Percentiles rank a stretch among this genome's conserved stretches.
Evolutionary conservation across 495 filamentous ascomycete species (phyloP).

Genomic region (Penicillium flavigenum): DNA sequence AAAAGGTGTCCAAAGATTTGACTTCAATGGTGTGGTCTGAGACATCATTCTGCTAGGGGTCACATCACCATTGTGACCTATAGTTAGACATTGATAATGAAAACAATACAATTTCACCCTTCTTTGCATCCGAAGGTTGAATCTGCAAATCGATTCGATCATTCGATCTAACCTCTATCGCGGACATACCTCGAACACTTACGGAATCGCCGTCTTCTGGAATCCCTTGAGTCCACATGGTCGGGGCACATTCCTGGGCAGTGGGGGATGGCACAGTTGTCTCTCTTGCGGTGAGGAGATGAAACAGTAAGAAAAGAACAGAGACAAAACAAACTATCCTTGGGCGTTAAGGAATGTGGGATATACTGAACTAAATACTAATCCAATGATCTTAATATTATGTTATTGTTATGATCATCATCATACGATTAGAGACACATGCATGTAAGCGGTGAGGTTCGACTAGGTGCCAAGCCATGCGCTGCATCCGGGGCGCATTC

Average conservation of each 20-base stretch:
- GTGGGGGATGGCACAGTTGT: constrained; percentile 10
- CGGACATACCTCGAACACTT: constrained; percentile 6
- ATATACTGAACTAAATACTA: constrained; percentile 6
- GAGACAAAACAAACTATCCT: constrained; percentile 8
- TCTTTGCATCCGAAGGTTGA: neutral
- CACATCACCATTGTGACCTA: constrained; percentile 2
- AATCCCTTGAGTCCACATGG: constrained; percentile 25
- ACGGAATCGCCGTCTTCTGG: constrained; percentile 17
- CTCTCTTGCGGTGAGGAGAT: constrained; percentile 16
- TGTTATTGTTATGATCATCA: constrained; percentile 1
- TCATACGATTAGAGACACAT: constrained; percentile 3
- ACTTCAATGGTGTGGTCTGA: neutral
- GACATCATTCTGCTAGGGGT: constrained; percentile 7
- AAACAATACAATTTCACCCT: constrained; percentile 1
- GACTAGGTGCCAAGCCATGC: constrained; percentile 8
- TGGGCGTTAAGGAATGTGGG: constrained; percentile 8
- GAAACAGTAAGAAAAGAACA: constrained; percentile 1
- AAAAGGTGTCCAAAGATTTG: no score
- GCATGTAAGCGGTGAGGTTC: constrained; percentile 11
- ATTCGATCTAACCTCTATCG: neutral
- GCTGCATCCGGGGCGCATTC: constrained; percentile 20
- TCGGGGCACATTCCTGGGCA: constrained; percentile 10
- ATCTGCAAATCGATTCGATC: neutral
- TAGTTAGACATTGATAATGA: neutral
- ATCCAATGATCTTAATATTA: neutral